Percentiles rank a stretch among this genome's conserved stretches.
Conservation (phyloP, 2,329 filamentous ascomycete species). For the Malbranchea cinnamomea region DNA sequence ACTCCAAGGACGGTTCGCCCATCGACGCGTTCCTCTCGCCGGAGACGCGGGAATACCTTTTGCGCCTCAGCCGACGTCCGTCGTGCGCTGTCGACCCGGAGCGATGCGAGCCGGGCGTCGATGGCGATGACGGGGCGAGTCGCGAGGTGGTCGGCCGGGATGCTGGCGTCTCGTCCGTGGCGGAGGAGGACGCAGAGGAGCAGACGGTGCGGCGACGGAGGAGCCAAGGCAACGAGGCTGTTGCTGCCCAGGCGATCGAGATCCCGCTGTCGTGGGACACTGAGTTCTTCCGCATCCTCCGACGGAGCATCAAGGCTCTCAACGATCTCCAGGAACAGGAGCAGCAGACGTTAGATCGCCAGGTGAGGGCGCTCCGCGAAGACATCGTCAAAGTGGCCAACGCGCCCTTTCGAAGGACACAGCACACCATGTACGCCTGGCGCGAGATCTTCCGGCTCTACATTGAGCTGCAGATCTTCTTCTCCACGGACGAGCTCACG, state of each 20-base stretch:
- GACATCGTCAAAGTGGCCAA: conserved; percentile 47
- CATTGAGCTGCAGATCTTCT: conserved; percentile 65
- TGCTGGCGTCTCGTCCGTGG: too few relatives aligned
- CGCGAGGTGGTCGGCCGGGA: too few relatives aligned
- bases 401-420: conserved; percentile 47
- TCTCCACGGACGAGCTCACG: conserved; percentile 58
- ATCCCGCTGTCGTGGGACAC: conserved; percentile 62
- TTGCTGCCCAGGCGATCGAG: conserved; percentile 40
- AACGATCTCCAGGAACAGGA: conserved; percentile 54
- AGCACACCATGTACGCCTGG: conserved; percentile 57
- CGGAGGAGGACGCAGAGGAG: too few relatives aligned
- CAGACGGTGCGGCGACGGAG: too few relatives aligned
- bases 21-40: conserved; percentile 54
- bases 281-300: conserved; percentile 65
- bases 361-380: conserved; percentile 50
- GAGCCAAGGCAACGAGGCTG: conserved; percentile 9
- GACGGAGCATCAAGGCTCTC: conserved; percentile 54
- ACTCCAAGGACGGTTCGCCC: conserved; percentile 49
- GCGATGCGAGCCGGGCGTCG: too few relatives aligned
- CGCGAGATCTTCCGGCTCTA: conserved; percentile 71
- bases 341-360: conserved; percentile 44
- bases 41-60: conserved; percentile 48
- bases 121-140: too few relatives aligned
- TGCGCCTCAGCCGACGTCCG: too few relatives aligned
- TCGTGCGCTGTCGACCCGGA: too few relatives aligned